phyloP scores from a whole-genome alignment of 2,329 filamentous ascomycete genomes.

The Xylariaceae sp. region DNA sequence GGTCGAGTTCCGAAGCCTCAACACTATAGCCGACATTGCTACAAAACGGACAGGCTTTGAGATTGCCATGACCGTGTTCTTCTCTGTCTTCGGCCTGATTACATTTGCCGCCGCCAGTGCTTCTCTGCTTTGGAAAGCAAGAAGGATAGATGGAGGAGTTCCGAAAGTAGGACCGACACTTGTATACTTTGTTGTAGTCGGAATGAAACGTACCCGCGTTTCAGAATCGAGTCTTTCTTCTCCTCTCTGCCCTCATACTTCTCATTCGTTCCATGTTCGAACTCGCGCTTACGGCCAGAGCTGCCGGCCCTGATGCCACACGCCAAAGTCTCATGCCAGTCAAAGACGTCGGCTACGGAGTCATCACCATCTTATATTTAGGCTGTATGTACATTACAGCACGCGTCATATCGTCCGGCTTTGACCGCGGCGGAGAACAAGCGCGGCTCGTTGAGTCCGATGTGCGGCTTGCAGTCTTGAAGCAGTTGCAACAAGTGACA shows the following conservation, averaged over 20 bases:
- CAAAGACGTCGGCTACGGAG: neutral
- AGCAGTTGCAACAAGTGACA: neutral
- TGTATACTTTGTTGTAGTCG: neutral
- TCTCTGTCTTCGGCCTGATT: slow-evolving; percentile 7
- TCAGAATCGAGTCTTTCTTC: neutral
- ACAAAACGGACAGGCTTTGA: slow-evolving; percentile 18
- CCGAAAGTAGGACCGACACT: neutral
- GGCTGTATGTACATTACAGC: neutral
- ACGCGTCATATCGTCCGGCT: neutral
- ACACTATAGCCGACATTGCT: slow-evolving; percentile 20
- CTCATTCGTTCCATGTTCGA: neutral
- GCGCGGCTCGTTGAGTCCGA: neutral
- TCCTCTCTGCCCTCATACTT: neutral
- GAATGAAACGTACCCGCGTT: neutral
- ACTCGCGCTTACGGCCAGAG: neutral
- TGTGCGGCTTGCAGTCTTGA: neutral
- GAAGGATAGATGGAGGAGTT: slow-evolving; percentile 10
- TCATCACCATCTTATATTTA: neutral
- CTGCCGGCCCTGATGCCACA: neutral
- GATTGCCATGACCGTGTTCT: slow-evolving; percentile 14
- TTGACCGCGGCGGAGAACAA: neutral
- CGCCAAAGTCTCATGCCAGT: neutral
- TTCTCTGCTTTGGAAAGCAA: slow-evolving; percentile 1
- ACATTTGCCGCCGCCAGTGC: slow-evolving; percentile 1
- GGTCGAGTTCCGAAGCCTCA: slow-evolving; percentile 20